Evolutionary conservation across 768 basidiomycete genomes (phyloP), one percentile per base, ranked within the genome.

Genomic region (Boletus vermiculosoides): DNA sequence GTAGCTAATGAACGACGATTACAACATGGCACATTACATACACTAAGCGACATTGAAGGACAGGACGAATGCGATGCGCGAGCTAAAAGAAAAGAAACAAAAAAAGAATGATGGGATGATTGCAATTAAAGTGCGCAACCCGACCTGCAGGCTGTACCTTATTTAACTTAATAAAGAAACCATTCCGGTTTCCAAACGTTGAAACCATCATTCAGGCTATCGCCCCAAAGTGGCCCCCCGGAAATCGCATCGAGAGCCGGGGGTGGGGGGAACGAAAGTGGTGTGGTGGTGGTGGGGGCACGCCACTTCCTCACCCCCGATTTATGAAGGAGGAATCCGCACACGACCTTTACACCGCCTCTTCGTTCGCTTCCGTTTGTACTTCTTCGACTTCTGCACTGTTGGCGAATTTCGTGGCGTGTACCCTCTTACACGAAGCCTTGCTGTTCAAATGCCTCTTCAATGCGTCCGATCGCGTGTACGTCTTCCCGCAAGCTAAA

Each of bases 371-470:
- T 60, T 68, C 60, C 58, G 57, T 31, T 48, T 3, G 39, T 28
- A 8, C 62, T 45, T 61, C 50, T 45, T 56, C 54, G 28, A 25
- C 50, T 54, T 56, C 53, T 52, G 33, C 37, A 18, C 3, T 20
- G n/a, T 45, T 46, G 28, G 54, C 25, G 16, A 55, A 15, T 46
- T 61, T 70, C 20, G 59, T 52, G 37, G 50, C 52, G 33, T 71
- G 70, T 12, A n/a, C 45, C 50, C 23, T 63, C 61, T 65, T 72
- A 58, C 71, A 73, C 30, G 55, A 49, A 1, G 52, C 63, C 60
- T 68, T 70, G 57, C 57, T 60, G 49, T 63, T 70, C 16, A 72
- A 64, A 51, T 72, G 71, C 60, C 71, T 62, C 66, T 73, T 72
- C 56, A 73, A 57, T 8, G 66, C 72, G 60, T 72, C 72, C 11